These are phyloP conservation scores for Heimioporus sp. DNA, from an alignment of 768 basidiomycete genomes.

Conservation along the genomic window DNA sequence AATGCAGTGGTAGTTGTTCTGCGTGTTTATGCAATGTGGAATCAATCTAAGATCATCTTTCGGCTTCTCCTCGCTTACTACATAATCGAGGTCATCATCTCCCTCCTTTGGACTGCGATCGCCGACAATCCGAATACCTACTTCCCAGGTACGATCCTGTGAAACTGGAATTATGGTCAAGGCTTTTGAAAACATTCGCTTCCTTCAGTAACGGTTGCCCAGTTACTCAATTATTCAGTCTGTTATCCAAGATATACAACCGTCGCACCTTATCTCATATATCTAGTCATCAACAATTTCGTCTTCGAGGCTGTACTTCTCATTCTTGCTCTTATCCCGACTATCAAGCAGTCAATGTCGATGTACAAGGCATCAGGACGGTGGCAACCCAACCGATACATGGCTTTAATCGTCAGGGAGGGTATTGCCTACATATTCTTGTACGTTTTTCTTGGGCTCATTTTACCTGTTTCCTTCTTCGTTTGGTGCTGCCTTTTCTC, in stretches of 20 bases:
- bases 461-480: no score
- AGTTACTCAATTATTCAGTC: no score
- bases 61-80: background rate
- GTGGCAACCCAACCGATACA: background rate
- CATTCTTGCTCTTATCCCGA: background rate
- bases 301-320: background rate
- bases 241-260: no score
- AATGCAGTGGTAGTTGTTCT: slow-evolving; percentile 2
- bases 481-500: no score
- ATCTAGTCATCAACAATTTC: background rate
- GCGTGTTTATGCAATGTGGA: background rate
- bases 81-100: background rate
- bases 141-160: background rate
- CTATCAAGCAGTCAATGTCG: background rate
- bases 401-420: background rate
- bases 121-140: background rate
- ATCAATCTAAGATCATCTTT: background rate
- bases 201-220: no score
- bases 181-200: no score
- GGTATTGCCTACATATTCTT: background rate
- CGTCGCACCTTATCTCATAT: no score
- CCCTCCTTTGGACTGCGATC: background rate
- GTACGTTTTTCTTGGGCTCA: background rate
- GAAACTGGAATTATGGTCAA: no score
- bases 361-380: background rate